Percentiles rank a stretch among this genome's conserved stretches.
These are phyloP conservation scores for Fomes fomentarius DNA, from an alignment of 1,284 basidiomycete species.

Conservation along the genomic window DNA sequence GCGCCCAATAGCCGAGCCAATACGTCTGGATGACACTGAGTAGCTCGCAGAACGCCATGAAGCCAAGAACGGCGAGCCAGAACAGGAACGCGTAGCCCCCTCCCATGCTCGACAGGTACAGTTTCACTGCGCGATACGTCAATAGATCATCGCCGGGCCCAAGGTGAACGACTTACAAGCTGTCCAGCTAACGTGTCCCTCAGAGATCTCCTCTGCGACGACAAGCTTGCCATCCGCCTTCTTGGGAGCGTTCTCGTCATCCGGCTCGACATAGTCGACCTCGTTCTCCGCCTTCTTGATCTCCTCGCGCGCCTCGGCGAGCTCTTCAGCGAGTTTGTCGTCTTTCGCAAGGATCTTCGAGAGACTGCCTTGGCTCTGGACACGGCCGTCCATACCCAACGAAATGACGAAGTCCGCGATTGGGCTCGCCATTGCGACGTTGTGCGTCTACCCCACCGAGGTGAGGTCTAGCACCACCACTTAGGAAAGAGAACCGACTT, in stretches of 20 bases:
- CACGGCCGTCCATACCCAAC: constrained; percentile 53
- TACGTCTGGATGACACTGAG: constrained; percentile 23
- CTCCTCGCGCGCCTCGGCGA: constrained; percentile 42
- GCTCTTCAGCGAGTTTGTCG: constrained; percentile 42
- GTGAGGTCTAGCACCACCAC: too few species aligned
- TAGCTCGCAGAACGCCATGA: constrained; percentile 28
- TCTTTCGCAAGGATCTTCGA: constrained; percentile 48
- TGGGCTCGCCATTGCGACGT: constrained; percentile 64
- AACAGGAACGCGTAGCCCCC: constrained; percentile 35
- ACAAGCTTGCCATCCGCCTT: constrained; percentile 50
- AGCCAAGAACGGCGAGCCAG: constrained; percentile 34
- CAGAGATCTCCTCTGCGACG: constrained; percentile 60
- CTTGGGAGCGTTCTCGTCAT: constrained; percentile 24
- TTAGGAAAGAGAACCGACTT: constrained; percentile 31
- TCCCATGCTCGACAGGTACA: constrained; percentile 35
- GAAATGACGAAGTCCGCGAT: constrained; percentile 69
- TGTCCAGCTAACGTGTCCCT: constrained; percentile 55
- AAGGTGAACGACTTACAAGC: constrained; percentile 34
- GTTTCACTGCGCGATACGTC: constrained; percentile 23
- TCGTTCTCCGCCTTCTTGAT: constrained; percentile 44
- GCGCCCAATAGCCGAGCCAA: constrained; percentile 32
- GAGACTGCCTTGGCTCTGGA: constrained; percentile 50
- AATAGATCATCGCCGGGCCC: neutral
- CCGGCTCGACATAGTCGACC: constrained; percentile 43
- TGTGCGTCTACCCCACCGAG: constrained; percentile 62